phyloP scores from a whole-genome alignment of 306 rosid species.

The Acacia crassicarpa region DNA sequence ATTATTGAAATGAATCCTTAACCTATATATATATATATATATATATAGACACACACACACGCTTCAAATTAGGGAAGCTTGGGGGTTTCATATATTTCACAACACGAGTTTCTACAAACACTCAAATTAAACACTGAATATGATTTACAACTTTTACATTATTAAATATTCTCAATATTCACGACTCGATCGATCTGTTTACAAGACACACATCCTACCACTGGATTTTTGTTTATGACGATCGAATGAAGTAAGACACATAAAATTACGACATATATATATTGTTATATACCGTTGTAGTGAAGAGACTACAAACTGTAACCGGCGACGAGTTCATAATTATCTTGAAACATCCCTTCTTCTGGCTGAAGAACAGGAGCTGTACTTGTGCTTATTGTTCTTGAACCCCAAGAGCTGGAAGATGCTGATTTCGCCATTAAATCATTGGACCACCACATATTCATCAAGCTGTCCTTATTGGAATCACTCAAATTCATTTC shows the following conservation, averaged over 20 bases:
- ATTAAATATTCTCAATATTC: conserved; percentile 40
- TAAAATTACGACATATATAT: conserved; percentile 24
- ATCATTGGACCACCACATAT: conserved; percentile 78
- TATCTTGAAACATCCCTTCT: conserved; percentile 62
- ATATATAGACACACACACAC: too few relatives aligned
- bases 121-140: conserved; percentile 31
- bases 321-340: conserved; percentile 62
- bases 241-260: conserved; percentile 22
- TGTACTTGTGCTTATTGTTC: conserved; percentile 36
- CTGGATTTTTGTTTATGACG: conserved; percentile 40
- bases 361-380: conserved; percentile 57
- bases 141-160: conserved; percentile 36
- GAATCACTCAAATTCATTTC: conserved; percentile 50
- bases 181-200: conserved; percentile 48
- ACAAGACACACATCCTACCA: conserved; percentile 39
- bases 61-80: background rate
- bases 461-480: conserved; percentile 55
- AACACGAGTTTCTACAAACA: conserved; percentile 19
- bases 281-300: background rate
- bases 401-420: conserved; percentile 75
- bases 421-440: conserved; percentile 65
- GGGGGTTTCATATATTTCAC: background rate
- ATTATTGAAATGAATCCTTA: background rate
- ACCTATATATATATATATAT: background rate
- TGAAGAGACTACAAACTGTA: conserved; percentile 48